Evolutionary conservation across 2,329 filamentous ascomycete species (phyloP).

Genomic region (Curvularia spicifera): DNA sequence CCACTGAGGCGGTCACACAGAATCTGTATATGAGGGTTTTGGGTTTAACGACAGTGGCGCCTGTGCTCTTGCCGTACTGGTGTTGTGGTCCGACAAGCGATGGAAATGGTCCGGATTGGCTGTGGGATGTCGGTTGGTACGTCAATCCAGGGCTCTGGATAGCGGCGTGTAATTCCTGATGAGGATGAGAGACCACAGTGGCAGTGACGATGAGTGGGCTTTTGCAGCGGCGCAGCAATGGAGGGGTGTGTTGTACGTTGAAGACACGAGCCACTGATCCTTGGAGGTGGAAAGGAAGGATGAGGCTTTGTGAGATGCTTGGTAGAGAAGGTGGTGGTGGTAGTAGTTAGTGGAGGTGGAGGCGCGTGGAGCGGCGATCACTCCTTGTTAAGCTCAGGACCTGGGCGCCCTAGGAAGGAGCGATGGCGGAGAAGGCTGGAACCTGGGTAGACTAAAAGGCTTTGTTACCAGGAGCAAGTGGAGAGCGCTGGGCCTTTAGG

Average conservation of each 20-base stretch:
- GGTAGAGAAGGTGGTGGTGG: background rate
- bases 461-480: conserved; percentile 49
- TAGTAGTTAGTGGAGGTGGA: conserved; percentile 41
- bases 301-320: conserved; percentile 29
- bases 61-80: conserved; percentile 40
- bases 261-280: conserved; percentile 26
- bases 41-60: conserved; percentile 39
- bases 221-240: conserved; percentile 38
- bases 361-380: conserved; percentile 54
- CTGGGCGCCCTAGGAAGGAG: conserved; percentile 51
- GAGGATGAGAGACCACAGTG: conserved; percentile 29
- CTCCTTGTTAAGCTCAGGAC: conserved; percentile 58
- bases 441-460: conserved; percentile 50
- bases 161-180: conserved; percentile 36
- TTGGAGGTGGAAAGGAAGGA: conserved; percentile 23
- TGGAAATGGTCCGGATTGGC: conserved; percentile 35
- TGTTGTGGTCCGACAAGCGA: conserved; percentile 34
- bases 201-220: conserved; percentile 26
- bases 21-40: conserved; percentile 46
- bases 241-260: conserved; percentile 46
- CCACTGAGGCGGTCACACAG: conserved; percentile 49
- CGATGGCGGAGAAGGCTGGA: conserved; percentile 56
- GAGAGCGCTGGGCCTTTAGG: conserved; percentile 49
- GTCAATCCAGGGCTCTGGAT: conserved; percentile 35
- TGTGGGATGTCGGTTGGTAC: conserved; percentile 24